phyloP scores from a whole-genome alignment of 2,329 filamentous ascomycete species.

The Alternaria incomplexa region DNA sequence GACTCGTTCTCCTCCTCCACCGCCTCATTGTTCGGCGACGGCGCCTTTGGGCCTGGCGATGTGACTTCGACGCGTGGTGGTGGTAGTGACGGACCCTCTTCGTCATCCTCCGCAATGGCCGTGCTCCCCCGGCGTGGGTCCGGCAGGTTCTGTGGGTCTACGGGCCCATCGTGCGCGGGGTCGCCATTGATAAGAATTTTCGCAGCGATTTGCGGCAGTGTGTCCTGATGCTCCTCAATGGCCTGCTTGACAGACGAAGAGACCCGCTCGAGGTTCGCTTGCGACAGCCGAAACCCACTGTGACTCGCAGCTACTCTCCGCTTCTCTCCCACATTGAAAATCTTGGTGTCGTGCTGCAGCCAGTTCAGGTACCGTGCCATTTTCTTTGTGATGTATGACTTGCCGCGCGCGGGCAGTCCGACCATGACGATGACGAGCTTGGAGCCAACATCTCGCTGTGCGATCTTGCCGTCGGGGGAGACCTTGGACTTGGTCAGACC shows the following conservation, averaged over 20 bases:
- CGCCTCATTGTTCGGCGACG: conserved; percentile 23
- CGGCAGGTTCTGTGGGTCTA: conserved; percentile 42
- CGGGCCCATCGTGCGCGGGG: conserved; percentile 45
- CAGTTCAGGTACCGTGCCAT: conserved; percentile 93
- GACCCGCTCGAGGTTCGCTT: conserved; percentile 36
- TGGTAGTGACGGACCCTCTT: conserved; percentile 10
- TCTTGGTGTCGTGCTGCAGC: conserved; percentile 93
- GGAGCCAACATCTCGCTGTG: conserved; percentile 89
- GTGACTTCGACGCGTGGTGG: conserved; percentile 43
- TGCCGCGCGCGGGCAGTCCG: conserved; percentile 89
- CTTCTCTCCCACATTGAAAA: conserved; percentile 97
- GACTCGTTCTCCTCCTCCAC: conserved; percentile 52
- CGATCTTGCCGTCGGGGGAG: conserved; percentile 93
- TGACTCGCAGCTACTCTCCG: conserved; percentile 78
- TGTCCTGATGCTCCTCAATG: conserved; percentile 34
- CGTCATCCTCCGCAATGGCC: conserved; percentile 29
- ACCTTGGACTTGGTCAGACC: conserved; percentile 94
- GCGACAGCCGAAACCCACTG: conserved; percentile 49
- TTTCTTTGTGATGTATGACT: conserved; percentile 99
- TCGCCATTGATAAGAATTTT: conserved; percentile 67
- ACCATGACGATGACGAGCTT: conserved; percentile 99
- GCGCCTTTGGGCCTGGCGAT: conserved; percentile 39
- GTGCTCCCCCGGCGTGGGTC: conserved; percentile 35
- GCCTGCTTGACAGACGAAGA: conserved; percentile 32
- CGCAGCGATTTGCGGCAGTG: conserved; percentile 52